These are phyloP conservation scores for Paramecium primaurelia DNA, from an alignment of 73 alveolate genomes.

Conservation along the genomic window DNA sequence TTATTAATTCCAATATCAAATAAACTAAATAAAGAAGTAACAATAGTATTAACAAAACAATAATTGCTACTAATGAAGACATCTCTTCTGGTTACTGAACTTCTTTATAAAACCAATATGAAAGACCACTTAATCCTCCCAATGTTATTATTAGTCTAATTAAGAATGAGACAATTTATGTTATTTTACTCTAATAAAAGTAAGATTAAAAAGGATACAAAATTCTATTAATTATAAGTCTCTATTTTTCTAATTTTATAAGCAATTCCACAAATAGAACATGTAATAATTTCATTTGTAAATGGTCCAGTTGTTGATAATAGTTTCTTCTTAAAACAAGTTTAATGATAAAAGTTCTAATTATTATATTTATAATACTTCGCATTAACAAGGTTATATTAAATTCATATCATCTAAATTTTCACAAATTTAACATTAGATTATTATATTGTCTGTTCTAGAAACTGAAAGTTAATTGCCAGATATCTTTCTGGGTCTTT, in stretches of 20 bases:
- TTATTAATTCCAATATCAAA: background rate
- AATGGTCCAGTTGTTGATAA: background rate
- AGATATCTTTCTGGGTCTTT: background rate
- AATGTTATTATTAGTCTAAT: background rate
- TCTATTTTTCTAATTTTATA: background rate
- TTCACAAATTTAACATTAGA: background rate
- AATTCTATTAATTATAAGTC: background rate
- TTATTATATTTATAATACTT: background rate
- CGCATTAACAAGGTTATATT: background rate
- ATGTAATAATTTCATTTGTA: background rate
- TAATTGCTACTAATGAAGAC: background rate
- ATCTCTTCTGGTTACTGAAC: background rate
- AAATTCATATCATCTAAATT: background rate
- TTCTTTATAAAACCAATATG: background rate
- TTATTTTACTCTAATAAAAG: background rate
- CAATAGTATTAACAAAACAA: background rate
- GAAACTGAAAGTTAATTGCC: background rate
- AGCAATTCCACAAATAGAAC: background rate
- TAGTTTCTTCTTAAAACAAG: background rate
- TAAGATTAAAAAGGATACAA: background rate
- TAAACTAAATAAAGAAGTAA: background rate
- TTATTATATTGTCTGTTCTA: background rate
- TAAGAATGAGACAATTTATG: background rate
- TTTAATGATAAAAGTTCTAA: background rate
- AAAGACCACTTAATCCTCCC: background rate